Evolutionary conservation across 257 asterid species (phyloP).

Genomic region (Solanum megistacrolobum): DNA sequence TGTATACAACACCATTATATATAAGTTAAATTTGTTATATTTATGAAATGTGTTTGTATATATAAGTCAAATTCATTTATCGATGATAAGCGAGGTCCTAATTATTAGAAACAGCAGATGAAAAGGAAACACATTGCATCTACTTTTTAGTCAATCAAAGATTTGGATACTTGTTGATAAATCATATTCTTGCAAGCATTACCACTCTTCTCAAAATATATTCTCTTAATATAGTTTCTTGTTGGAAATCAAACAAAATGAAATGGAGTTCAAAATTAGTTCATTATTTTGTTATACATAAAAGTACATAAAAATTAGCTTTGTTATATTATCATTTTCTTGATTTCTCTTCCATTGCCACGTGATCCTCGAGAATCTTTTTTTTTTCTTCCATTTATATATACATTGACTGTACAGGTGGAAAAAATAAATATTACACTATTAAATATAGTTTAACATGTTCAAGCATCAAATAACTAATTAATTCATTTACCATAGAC

Average conservation of each 20-base stretch:
- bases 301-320: background rate
- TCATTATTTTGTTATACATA: background rate
- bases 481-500: background rate
- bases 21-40: background rate
- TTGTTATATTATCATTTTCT: background rate
- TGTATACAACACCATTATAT: background rate
- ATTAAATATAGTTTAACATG: background rate
- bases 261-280: background rate
- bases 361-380: background rate
- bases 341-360: background rate
- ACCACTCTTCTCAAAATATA: slow-evolving; percentile 15
- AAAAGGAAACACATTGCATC: slow-evolving; percentile 8
- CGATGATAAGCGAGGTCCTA: background rate
- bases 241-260: background rate
- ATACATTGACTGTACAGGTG: background rate
- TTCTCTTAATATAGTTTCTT: slow-evolving; percentile 28
- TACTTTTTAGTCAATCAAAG: slow-evolving; percentile 41
- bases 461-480: background rate
- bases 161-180: slow-evolving; percentile 31
- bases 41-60: background rate
- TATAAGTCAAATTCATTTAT: background rate
- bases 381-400: background rate
- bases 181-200: slow-evolving; percentile 36
- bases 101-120: background rate
- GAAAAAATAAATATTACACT: background rate